Evolutionary conservation across 2,329 filamentous ascomycete species (phyloP).

Genomic region (Aureobasidium subglaciale): DNA sequence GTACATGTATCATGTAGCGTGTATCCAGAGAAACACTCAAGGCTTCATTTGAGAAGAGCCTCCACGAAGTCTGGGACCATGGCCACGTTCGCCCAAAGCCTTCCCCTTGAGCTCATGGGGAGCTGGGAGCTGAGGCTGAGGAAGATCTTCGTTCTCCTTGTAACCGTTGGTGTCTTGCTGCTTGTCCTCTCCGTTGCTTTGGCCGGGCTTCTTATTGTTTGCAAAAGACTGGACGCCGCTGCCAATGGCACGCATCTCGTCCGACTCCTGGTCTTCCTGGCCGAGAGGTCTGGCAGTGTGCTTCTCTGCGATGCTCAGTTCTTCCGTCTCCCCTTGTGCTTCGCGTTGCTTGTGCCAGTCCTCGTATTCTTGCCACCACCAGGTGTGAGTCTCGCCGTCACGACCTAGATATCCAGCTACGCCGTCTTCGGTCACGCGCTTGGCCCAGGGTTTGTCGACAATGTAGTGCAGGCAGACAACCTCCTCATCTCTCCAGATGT

Average conservation of each 20-base stretch:
- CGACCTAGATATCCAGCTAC: slow-evolving; percentile 43
- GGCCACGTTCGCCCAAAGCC: slow-evolving; percentile 16
- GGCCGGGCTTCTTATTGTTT: slow-evolving; percentile 20
- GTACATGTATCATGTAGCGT: neutral
- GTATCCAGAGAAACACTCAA: neutral
- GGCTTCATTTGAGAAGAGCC: too few species aligned
- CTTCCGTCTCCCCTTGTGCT: slow-evolving; percentile 33
- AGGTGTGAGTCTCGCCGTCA: slow-evolving; percentile 45
- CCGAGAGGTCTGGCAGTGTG: slow-evolving; percentile 20
- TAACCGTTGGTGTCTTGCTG: neutral
- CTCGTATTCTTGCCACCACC: slow-evolving; percentile 46
- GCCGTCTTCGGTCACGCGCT: slow-evolving; percentile 35
- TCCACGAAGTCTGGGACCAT: slow-evolving; percentile 17
- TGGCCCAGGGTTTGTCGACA: slow-evolving; percentile 50
- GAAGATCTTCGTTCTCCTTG: neutral
- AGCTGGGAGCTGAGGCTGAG: neutral
- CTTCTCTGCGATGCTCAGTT: slow-evolving; percentile 19
- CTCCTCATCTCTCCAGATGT: slow-evolving; percentile 44
- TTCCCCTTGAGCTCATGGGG: slow-evolving; percentile 11
- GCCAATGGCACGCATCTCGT: slow-evolving; percentile 27
- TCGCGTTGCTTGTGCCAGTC: slow-evolving; percentile 33
- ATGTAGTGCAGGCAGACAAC: slow-evolving; percentile 48
- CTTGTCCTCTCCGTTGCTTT: slow-evolving; percentile 18
- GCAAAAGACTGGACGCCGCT: slow-evolving; percentile 26
- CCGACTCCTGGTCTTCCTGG: slow-evolving; percentile 20